phyloP scores from a whole-genome alignment of 2,329 filamentous ascomycete genomes.

The Talaromyces marneffei region DNA sequence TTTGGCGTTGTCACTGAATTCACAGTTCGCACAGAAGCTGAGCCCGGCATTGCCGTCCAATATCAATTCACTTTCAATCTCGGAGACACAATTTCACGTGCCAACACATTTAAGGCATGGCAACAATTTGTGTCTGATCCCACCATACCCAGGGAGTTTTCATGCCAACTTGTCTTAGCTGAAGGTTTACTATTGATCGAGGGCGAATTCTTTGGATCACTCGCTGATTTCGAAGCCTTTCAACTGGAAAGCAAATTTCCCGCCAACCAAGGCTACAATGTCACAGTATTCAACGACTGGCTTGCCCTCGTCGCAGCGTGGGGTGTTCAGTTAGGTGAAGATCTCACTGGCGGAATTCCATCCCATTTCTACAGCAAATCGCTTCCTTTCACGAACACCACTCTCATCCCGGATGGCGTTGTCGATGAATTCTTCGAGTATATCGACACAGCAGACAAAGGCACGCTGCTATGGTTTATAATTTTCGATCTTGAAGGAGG shows the following conservation, averaged over 20 bases:
- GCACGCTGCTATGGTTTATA: slow-evolving; percentile 54
- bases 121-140: slow-evolving; percentile 53
- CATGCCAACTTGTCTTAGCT: slow-evolving; percentile 51
- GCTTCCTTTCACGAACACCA: slow-evolving; percentile 47
- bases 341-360: slow-evolving; percentile 35
- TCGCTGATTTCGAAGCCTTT: slow-evolving; percentile 49
- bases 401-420: slow-evolving; percentile 43
- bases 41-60: slow-evolving; percentile 47
- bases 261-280: slow-evolving; percentile 16
- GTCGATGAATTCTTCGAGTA: slow-evolving; percentile 51
- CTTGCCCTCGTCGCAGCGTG: slow-evolving; percentile 24
- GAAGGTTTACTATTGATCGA: slow-evolving; percentile 52
- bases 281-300: slow-evolving; percentile 26
- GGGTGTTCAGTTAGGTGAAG: slow-evolving; percentile 23
- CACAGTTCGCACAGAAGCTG: slow-evolving; percentile 32
- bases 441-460: slow-evolving; percentile 46
- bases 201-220: slow-evolving; percentile 57
- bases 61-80: slow-evolving; percentile 54
- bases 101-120: slow-evolving; percentile 52
- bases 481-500: slow-evolving; percentile 60
- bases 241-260: slow-evolving; percentile 25
- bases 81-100: slow-evolving; percentile 45
- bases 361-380: slow-evolving; percentile 53
- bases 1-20: slow-evolving; percentile 38
- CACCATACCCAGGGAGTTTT: slow-evolving; percentile 53